Evolutionary conservation across 768 basidiomycete species (phyloP), one percentile per base, ranked within the genome.

Genomic region (Tulasnella sp.): DNA sequence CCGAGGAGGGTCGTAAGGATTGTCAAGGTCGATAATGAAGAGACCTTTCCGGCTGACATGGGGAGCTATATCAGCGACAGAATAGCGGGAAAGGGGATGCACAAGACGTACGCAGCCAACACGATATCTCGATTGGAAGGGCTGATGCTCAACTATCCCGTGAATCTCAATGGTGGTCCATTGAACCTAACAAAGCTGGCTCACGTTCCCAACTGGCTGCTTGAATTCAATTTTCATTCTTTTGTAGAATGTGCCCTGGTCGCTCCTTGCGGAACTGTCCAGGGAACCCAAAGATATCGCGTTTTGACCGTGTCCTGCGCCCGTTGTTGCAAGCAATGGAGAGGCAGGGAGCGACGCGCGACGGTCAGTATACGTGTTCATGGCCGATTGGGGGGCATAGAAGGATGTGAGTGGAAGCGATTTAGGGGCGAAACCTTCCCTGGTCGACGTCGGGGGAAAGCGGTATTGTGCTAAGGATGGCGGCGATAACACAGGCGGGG

Each of bases 1-100:
- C 11, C 94, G 78, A 21, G 96, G 96, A 0, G 91, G 77, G 61
- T 87, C 82, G 15, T 87, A 74, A 1, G 90, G 89, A 11, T 85
- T 79, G 60, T 91, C 83, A 14, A 99, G 75, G 72, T 98, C 96
- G 59, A 99, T 87, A 57, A 98, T 91, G 67, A 87, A 98, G 14
- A 99, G 75, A 0, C 94, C 94, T 57, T 90, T 82, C 4, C 93
- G 84, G 7, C 69, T 69, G 48, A 35, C 36, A 54, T 14, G 11
- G 3, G 43, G 21, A 15, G 17, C 81, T 82, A 65, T 6, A 46
- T 49, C 32, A 40, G 48, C 36, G 6, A 19, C 3, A 2, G 2
- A 5, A 31, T 39, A 11, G 9, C 27, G 15, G 8, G 50, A 39
- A 21, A 21, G 32, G 48, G 41, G 21, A 1, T 11, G 43, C n/a